Conservation (phyloP, 768 basidiomycete genomes). For the Suillus ampliporus region DNA sequence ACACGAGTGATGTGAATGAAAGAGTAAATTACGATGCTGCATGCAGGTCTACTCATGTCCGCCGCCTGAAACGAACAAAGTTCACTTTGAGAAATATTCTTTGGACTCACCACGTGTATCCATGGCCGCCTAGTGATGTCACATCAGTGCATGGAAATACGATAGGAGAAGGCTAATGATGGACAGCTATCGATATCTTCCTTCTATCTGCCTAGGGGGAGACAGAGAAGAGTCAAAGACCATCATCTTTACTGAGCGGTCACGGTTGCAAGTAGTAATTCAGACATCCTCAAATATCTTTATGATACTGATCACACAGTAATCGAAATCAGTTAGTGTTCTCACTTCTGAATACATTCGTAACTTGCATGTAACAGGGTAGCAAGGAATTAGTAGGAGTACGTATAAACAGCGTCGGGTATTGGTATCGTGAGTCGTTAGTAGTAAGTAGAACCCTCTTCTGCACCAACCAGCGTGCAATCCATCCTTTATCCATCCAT, state of each 20-base stretch:
- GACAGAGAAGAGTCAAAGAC: neutral
- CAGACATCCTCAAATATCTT: neutral
- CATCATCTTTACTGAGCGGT: neutral
- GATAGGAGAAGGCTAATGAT: neutral
- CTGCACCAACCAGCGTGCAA: conserved; percentile 17
- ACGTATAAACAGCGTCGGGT: conserved; percentile 26
- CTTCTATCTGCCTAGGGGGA: neutral
- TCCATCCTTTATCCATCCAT: conserved; percentile 1
- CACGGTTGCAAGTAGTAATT: too few relatives aligned
- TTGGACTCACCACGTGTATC: neutral
- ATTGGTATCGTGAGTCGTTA: conserved; percentile 19
- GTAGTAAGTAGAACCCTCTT: conserved; percentile 1
- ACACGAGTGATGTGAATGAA: neutral
- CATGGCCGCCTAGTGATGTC: neutral
- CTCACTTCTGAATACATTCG: conserved; percentile 10
- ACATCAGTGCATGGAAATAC: neutral
- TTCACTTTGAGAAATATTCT: neutral
- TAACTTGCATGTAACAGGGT: neutral
- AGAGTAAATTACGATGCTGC: neutral
- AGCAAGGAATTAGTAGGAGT: conserved; percentile 17
- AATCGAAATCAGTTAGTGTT: too few relatives aligned
- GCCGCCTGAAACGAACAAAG: neutral
- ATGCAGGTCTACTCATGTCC: neutral
- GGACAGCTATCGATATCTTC: neutral
- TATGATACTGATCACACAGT: neutral